Evolutionary conservation across 2,329 filamentous ascomycete species (phyloP), one percentile per base, ranked within the genome.

Genomic region (Xylariaceae sp.): DNA sequence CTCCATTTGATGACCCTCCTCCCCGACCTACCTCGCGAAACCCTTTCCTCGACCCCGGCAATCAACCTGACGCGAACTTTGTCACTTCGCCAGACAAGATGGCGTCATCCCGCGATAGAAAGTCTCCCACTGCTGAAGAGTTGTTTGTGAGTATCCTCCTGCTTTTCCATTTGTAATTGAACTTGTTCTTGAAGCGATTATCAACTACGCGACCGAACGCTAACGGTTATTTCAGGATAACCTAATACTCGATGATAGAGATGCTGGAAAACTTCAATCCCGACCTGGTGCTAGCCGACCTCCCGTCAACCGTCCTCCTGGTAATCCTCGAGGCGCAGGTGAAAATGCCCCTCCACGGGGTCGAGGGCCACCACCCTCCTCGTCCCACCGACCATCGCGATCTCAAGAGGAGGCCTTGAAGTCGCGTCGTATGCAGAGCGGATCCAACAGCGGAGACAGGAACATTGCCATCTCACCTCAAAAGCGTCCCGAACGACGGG

Each of bases 21-120:
- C 75, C 78, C 65, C 82, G 87, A 68, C 87, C 87, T 53, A 74
- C 85, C 56, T 91, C 89, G 65, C 84, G 85, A 72, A 93, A 93
- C 66, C 89, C 89, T 37, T 93, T 93, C 70, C 81, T 92, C 61
- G 88, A 89, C 56, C 77, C 78, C 61, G 62, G 65, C 54, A 69
- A 61, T 62, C 72, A 63, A 65, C 66, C 65, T 52, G 65, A 66
- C 59, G 46, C 55, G 18, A 62, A 56, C 65, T 65, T 60, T 56
- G 57, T 77, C 46, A 75, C 71, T 63, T 77, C 78, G 29, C 72
- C 78, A 19, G 77, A 79, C 58, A 76, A 74, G 57, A 83, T 85
- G 81, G 74, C 82, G 47, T 74, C 75, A 52, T 66, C 75, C 55
- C 76, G 78, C 48, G 77, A 79, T 49, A 74, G 76, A 55, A 75